These are phyloP conservation scores for Fistulinella prunicolor DNA, from an alignment of 768 basidiomycete species.

Conservation along the genomic window DNA sequence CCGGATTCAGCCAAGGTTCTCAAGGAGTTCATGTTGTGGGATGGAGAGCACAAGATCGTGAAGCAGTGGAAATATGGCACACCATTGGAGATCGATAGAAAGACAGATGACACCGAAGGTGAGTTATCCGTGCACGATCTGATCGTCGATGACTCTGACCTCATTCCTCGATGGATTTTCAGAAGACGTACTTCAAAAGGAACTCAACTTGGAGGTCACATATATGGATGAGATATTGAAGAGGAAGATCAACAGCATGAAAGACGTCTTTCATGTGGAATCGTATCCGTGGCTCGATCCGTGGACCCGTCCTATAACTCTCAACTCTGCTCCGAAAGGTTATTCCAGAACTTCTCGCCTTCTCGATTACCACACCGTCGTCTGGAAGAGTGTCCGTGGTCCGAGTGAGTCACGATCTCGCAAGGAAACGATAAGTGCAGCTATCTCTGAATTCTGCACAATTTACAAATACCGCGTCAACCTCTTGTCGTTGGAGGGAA, in stretches of 20 bases:
- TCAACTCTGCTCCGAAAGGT: not conserved
- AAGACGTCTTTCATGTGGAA: not conserved
- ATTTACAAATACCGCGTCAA: not conserved
- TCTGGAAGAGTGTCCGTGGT: not conserved
- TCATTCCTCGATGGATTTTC: not conserved
- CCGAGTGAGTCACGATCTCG: not conserved
- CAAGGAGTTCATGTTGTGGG: not conserved
- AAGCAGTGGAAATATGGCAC: not conserved
- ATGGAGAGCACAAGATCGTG: not conserved
- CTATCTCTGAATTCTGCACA: not conserved
- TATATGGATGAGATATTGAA: not conserved
- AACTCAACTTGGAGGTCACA: not conserved
- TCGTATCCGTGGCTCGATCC: not conserved
- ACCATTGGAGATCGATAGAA: not conserved
- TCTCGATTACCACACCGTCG: not conserved
- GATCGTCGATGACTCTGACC: not conserved
- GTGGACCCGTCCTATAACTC: not conserved
- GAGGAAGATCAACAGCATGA: not conserved
- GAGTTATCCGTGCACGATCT: not conserved
- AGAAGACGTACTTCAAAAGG: not conserved
- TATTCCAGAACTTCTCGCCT: not conserved
- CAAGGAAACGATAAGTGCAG: not conserved
- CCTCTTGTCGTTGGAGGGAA: not conserved
- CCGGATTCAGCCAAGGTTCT: not conserved
- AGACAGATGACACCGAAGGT: not conserved